These are phyloP conservation scores for Mucor racemosus DNA, from an alignment of 371 early-diverging fungal genomes.

Conservation along the genomic window DNA sequence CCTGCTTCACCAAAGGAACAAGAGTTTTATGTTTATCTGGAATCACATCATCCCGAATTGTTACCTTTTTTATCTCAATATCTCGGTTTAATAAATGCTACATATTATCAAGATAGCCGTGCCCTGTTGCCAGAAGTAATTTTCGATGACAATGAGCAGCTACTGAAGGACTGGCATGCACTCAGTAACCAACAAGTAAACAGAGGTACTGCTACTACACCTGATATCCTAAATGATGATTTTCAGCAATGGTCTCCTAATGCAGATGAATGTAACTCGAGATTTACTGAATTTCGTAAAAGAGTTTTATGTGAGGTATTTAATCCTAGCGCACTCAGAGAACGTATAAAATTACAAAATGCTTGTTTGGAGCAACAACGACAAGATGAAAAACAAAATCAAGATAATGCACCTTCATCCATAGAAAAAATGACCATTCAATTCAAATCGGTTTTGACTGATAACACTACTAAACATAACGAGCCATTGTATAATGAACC, in stretches of 20 bases:
- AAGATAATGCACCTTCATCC: neutral
- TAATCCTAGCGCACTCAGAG: constrained; percentile 63
- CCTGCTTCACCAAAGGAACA: constrained; percentile 77
- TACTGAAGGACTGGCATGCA: constrained; percentile 64
- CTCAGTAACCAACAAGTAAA: neutral
- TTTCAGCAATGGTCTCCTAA: constrained; percentile 43
- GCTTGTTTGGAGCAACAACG: constrained; percentile 14
- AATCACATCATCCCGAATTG: constrained; percentile 31
- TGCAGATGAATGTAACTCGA: constrained; percentile 15
- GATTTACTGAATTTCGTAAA: constrained; percentile 56
- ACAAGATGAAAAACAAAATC: neutral
- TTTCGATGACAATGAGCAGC: constrained; percentile 74
- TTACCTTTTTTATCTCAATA: constrained; percentile 42
- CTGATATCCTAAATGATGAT: constrained; percentile 15
- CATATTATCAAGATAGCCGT: constrained; percentile 15
- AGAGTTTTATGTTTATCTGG: constrained; percentile 35
- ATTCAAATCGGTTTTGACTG: constrained; percentile 8
- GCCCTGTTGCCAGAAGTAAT: constrained; percentile 61
- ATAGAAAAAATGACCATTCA: constrained; percentile 4
- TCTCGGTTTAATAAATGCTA: constrained; percentile 37
- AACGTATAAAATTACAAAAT: constrained; percentile 42
- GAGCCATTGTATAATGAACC: neutral
- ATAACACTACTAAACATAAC: constrained; percentile 2
- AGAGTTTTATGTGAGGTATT: constrained; percentile 71
- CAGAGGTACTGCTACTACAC: neutral